Evolutionary conservation across 805 yeast genomes (phyloP).

Genomic region (Myxozyma lipomycoides): DNA sequence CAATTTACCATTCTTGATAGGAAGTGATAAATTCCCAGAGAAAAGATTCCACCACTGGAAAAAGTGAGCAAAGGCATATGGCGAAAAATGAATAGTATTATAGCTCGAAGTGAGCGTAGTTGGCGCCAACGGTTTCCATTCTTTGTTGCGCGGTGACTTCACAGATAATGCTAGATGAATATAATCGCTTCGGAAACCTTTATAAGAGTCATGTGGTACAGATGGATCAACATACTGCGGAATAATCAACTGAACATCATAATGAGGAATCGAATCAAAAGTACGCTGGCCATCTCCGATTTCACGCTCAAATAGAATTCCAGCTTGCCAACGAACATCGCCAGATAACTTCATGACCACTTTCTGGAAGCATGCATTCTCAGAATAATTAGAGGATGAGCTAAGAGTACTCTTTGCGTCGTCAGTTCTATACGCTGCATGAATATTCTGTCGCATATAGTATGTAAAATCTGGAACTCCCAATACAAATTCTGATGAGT

Average conservation of each 20-base stretch:
- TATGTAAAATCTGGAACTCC: slow-evolving; percentile 65
- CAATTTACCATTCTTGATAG: slow-evolving; percentile 69
- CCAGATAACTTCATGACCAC: slow-evolving; percentile 60
- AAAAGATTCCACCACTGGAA: slow-evolving; percentile 84
- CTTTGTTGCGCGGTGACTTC: slow-evolving; percentile 39
- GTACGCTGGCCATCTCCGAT: slow-evolving; percentile 38
- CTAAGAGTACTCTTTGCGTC: slow-evolving; percentile 23
- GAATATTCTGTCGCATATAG: slow-evolving; percentile 42
- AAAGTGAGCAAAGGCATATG: slow-evolving; percentile 63
- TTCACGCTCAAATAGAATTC: slow-evolving; percentile 69
- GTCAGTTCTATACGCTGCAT: slow-evolving; percentile 21
- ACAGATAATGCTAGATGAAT: slow-evolving; percentile 66
- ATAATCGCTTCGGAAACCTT: slow-evolving; percentile 75
- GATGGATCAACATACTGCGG: slow-evolving; percentile 50
- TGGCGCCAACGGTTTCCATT: slow-evolving; percentile 28
- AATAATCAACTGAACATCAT: slow-evolving; percentile 55
- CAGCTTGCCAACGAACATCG: slow-evolving; percentile 71
- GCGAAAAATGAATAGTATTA: slow-evolving; percentile 75
- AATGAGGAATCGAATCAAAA: slow-evolving; percentile 54
- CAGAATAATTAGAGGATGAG: slow-evolving; percentile 28
- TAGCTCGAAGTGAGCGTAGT: slow-evolving; percentile 35
- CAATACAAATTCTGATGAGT: slow-evolving; percentile 59
- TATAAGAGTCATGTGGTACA: slow-evolving; percentile 69
- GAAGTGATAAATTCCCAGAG: slow-evolving; percentile 71
- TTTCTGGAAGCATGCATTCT: slow-evolving; percentile 39